A percentile compares a stretch with the other conserved stretches of the same genome.
phyloP scores from a whole-genome alignment of 495 filamentous ascomycete species.

The Penicillium riverlandense region DNA sequence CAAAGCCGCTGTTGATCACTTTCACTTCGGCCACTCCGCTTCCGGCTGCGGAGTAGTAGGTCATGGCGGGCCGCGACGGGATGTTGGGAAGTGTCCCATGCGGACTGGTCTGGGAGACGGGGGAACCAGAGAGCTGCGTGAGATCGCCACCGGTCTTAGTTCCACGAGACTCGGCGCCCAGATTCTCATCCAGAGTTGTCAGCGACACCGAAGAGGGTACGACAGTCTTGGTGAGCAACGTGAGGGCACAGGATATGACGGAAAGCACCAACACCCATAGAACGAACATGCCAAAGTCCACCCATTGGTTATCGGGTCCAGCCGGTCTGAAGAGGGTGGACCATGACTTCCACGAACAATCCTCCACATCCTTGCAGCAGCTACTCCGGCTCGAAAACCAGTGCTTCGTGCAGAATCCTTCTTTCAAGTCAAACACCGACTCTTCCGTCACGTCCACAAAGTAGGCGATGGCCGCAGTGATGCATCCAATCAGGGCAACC shows the following conservation, averaged over 20 bases:
- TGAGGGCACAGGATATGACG: slow-evolving; percentile 68
- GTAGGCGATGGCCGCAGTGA: slow-evolving; percentile 83
- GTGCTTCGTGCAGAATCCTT: slow-evolving; percentile 69
- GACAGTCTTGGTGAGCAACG: slow-evolving; percentile 80
- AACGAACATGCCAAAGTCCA: slow-evolving; percentile 73
- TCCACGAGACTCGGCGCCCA: slow-evolving; percentile 42
- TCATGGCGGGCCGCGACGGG: slow-evolving; percentile 56
- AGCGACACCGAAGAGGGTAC: slow-evolving; percentile 83
- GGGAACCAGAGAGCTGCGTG: slow-evolving; percentile 30
- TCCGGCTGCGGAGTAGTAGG: slow-evolving; percentile 93
- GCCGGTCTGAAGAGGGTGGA: slow-evolving; percentile 53
- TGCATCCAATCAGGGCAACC: slow-evolving; percentile 81
- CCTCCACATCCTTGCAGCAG: slow-evolving; percentile 62
- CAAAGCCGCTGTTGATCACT: slow-evolving; percentile 94
- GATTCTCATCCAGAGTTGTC: slow-evolving; percentile 81
- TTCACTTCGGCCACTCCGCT: slow-evolving; percentile 97
- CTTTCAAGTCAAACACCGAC: slow-evolving; percentile 80
- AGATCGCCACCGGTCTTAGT: slow-evolving; percentile 21
- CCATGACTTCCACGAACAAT: slow-evolving; percentile 75
- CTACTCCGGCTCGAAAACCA: slow-evolving; percentile 69
- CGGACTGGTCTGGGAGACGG: slow-evolving; percentile 25
- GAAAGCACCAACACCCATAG: slow-evolving; percentile 63
- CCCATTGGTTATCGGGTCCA: slow-evolving; percentile 48
- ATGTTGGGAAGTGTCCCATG: slow-evolving; percentile 19
- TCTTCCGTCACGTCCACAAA: slow-evolving; percentile 81